These are phyloP conservation scores for Magnolia officinalis DNA, from an alignment of 164 flowering plant genomes.

Conservation along the genomic window DNA sequence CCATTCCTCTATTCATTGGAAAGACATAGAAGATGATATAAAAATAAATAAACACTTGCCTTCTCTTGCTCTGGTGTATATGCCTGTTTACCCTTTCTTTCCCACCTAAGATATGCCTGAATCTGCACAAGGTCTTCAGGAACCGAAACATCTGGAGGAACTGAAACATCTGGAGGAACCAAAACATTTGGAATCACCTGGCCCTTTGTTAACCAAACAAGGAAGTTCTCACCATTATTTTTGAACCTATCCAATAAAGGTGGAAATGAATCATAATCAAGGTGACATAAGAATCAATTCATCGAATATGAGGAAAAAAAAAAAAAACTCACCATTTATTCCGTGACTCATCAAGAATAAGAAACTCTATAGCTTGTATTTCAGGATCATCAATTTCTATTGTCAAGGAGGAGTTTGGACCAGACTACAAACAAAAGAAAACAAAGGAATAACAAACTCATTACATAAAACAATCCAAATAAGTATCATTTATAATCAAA, in stretches of 20 bases:
- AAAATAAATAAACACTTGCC: conserved; percentile 37
- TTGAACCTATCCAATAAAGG: conserved; percentile 56
- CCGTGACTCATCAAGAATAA: conserved; percentile 62
- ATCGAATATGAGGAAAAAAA: neutral
- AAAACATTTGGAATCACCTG: conserved; percentile 31
- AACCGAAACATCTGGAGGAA: conserved; percentile 60
- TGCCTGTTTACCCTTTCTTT: conserved; percentile 85
- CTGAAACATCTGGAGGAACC: conserved; percentile 54
- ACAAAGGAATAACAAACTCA: neutral
- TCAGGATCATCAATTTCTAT: conserved; percentile 79
- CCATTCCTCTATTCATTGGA: neutral
- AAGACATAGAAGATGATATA: neutral
- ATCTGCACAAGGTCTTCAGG: conserved; percentile 96
- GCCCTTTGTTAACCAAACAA: conserved; percentile 37
- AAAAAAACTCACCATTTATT: conserved; percentile 57
- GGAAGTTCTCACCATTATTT: conserved; percentile 69
- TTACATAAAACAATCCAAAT: conserved; percentile 1
- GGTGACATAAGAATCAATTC: neutral
- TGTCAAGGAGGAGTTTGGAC: conserved; percentile 48
- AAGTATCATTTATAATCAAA: neutral
- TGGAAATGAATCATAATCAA: neutral
- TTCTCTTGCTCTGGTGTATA: conserved; percentile 91
- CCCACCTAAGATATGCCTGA: conserved; percentile 97
- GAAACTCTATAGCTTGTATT: conserved; percentile 83
- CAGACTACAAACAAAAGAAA: conserved; percentile 49